Conservation (phyloP, 805 yeast species). For the Schwanniomyces occidentalis region DNA sequence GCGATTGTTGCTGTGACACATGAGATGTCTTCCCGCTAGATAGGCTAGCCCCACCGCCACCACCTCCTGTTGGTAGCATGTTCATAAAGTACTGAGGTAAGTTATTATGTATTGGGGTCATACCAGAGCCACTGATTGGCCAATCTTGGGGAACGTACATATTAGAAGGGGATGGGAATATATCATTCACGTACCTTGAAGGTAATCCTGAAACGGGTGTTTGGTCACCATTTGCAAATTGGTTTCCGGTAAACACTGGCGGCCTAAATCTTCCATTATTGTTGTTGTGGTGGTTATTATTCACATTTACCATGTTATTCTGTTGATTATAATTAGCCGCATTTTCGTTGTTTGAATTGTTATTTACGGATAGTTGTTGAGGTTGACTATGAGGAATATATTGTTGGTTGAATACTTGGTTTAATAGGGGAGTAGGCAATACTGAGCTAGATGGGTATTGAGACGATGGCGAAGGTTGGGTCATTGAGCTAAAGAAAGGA, state of each 20-base stretch:
- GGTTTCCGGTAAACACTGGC: neutral
- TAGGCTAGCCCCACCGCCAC: no score
- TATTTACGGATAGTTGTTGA: constrained; percentile 14
- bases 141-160: constrained; percentile 59
- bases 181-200: constrained; percentile 66
- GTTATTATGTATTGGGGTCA: constrained; percentile 36
- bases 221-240: constrained; percentile 49
- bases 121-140: constrained; percentile 35
- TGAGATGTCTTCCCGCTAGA: constrained; percentile 3
- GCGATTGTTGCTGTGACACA: constrained; percentile 9
- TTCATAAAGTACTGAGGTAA: constrained; percentile 39
- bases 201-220: constrained; percentile 74
- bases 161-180: constrained; percentile 80
- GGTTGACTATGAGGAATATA: constrained; percentile 14
- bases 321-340: neutral
- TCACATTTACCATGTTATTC: neutral
- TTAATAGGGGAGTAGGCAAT: constrained; percentile 35
- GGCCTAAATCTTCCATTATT: constrained; percentile 3
- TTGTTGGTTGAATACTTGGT: constrained; percentile 28
- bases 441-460: constrained; percentile 23
- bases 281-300: neutral
- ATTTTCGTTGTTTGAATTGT: constrained; percentile 11
- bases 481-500: constrained; percentile 25
- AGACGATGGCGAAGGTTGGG: constrained; percentile 21
- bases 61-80: constrained; percentile 31